Evolutionary conservation across 371 early-diverging fungal species (phyloP), one percentile per base, ranked within the genome.

Genomic region (Syncephalastrum racemosum): DNA sequence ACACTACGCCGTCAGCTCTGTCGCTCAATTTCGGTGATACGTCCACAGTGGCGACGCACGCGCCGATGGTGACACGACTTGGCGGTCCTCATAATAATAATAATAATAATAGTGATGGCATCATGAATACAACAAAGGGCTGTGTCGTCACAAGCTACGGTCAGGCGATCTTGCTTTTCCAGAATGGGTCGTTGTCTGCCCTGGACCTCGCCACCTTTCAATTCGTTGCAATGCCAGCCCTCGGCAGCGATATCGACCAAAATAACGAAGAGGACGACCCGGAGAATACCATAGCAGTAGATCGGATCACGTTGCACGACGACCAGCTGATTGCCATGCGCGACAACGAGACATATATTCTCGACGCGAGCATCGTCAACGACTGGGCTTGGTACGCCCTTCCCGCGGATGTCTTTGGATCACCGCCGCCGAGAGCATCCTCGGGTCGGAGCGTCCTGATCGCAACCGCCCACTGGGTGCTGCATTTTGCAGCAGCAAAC

Each of bases 81-180:
- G 36, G 6, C 19, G 36, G 27, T 27, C 27, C 27, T 27, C 27
- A 27, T 4, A 27, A 27, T 27, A 27, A 27, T 27, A 27, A 27
- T 27, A 27, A 27, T 27, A 27, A 27, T 27, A 27, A 27, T 27
- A 27, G 1, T 27, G 27, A 27, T 27, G 27, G 27, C 27, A 27
- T 27, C 27, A 27, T 27, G 27, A 27, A 27, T 27, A 27, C 27
- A 27, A 0, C 27, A 3, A 27, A 27, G 27, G 52, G 56, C 55
- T 61, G 62, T 46, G 50, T 48, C 39, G 50, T 61, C 56, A 61
- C 62, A 36, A 61, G 62, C 50, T 61, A 54, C 36, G 62, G 62
- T 55, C 56, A 55, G 45, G 45, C 56, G 49, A 56, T 61, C 20
- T 50, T 61, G 42, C 18, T 50, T 7, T 45, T 42, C 48, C 22